These are phyloP conservation scores for Strigomonas oncopelti DNA, from an alignment of 208 protist genomes.

Conservation along the genomic window DNA sequence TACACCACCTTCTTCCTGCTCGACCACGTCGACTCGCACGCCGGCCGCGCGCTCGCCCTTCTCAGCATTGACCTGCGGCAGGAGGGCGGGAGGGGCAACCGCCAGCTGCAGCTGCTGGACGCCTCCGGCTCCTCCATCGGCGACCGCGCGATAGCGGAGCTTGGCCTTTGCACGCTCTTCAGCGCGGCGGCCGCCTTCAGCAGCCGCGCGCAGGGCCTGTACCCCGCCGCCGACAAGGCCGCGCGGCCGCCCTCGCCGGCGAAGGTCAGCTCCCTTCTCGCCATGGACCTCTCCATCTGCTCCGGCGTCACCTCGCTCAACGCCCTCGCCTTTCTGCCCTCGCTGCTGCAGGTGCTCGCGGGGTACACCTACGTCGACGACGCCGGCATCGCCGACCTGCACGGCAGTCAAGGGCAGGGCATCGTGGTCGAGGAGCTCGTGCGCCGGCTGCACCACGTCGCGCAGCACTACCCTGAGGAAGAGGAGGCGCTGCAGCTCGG, in stretches of 20 bases:
- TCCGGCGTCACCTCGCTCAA: constrained; percentile 29
- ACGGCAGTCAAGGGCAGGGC: constrained; percentile 19
- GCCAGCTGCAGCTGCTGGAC: constrained; percentile 21
- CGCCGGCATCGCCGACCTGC: constrained; percentile 25
- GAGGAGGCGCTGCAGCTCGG: background rate
- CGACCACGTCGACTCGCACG: background rate
- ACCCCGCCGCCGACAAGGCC: background rate
- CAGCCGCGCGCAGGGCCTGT: constrained; percentile 11
- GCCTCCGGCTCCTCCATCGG: constrained; percentile 34
- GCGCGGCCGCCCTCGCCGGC: background rate
- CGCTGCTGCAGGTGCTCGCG: constrained; percentile 46
- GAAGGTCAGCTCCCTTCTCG: constrained; percentile 20
- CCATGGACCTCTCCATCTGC: constrained; percentile 49
- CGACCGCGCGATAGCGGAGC: constrained; percentile 29
- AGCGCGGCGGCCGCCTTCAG: constrained; percentile 5
- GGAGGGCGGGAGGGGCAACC: background rate
- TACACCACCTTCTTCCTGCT: background rate
- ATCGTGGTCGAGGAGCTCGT: background rate
- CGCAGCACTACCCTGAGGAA: background rate
- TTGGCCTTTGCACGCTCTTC: constrained; percentile 37
- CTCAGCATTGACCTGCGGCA: constrained; percentile 8
- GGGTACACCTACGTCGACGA: constrained; percentile 40
- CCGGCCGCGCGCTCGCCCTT: constrained; percentile 3
- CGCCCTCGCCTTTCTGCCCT: constrained; percentile 29
- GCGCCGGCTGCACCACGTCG: background rate